A percentile compares a stretch with the other conserved stretches of the same genome.
Conservation (phyloP, 1,284 basidiomycete genomes). For the Ustanciosporium gigantosporum region DNA sequence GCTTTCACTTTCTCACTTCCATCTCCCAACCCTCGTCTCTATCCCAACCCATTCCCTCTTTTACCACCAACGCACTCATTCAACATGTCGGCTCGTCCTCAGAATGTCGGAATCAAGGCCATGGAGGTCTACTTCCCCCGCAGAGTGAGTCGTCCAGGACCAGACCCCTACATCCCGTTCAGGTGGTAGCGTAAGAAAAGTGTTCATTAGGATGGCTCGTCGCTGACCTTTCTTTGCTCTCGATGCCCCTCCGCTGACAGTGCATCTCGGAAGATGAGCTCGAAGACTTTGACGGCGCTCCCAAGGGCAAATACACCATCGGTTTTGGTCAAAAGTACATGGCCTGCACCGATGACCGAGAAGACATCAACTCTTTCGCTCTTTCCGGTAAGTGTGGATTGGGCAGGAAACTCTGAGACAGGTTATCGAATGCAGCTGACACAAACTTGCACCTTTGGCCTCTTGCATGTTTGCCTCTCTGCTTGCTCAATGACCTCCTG, state of each 20-base stretch:
- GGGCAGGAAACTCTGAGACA: too few relatives aligned
- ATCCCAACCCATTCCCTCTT: too few relatives aligned
- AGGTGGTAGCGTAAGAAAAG: too few relatives aligned
- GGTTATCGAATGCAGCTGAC: too few relatives aligned
- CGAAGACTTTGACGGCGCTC: constrained; percentile 91
- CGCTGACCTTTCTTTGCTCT: constrained; percentile 3
- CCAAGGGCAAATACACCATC: constrained; percentile 98
- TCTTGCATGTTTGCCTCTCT: background rate
- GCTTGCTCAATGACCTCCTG: too few relatives aligned
- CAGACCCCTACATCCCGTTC: too few relatives aligned
- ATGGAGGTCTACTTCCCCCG: constrained; percentile 93
- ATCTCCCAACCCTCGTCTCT: too few relatives aligned
- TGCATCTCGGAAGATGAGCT: constrained; percentile 60
- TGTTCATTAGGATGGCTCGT: too few relatives aligned
- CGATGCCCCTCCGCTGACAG: constrained; percentile 7
- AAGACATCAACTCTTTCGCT: constrained; percentile 98
- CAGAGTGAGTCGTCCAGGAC: constrained; percentile 67
- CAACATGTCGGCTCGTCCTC: constrained; percentile 67
- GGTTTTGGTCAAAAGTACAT: constrained; percentile 97
- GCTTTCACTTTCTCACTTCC: too few relatives aligned
- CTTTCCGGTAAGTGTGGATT: constrained; percentile 85
- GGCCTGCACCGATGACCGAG: constrained; percentile 91
- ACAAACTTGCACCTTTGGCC: too few relatives aligned
- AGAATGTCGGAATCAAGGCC: constrained; percentile 87
- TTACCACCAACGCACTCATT: too few relatives aligned